Evolutionary conservation across 1,284 basidiomycete genomes (phyloP).

Genomic region (Malassezia dermatis): DNA sequence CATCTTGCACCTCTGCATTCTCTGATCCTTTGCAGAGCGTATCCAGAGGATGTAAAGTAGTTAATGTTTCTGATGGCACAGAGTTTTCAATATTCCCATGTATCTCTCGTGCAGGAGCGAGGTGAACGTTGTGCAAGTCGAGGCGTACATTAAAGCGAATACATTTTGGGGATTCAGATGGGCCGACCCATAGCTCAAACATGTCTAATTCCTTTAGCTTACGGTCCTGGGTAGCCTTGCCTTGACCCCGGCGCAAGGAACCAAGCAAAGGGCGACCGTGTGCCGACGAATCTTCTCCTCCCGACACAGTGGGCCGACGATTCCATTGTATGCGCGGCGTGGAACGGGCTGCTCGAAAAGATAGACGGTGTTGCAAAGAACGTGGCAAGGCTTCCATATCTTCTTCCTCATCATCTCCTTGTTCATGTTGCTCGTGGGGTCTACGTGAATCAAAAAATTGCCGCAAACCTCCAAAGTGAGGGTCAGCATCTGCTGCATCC

Average conservation of each 20-base stretch:
- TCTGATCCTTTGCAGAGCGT: not conserved
- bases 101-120: constrained; percentile 14
- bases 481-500: constrained; percentile 32
- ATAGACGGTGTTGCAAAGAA: not conserved
- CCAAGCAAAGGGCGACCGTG: not conserved
- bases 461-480: constrained; percentile 31
- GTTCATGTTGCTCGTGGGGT: constrained; percentile 14
- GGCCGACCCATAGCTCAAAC: constrained; percentile 5
- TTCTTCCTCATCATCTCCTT: constrained; percentile 15
- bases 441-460: constrained; percentile 39
- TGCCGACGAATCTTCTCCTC: not conserved
- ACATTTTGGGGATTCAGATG: not conserved
- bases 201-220: not conserved
- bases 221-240: not conserved
- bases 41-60: not conserved
- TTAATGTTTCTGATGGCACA: not conserved
- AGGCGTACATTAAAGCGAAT: constrained; percentile 30
- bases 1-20: not conserved
- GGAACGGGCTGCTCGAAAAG: not conserved
- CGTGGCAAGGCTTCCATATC: not conserved
- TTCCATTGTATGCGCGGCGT: constrained; percentile 4
- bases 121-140: constrained; percentile 30
- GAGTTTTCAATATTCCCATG: not conserved
- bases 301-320: constrained; percentile 7
- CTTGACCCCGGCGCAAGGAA: not conserved